Base-by-base conservation (phyloP, 2,329 filamentous ascomycete genomes). In the Monilinia laxa region DNA sequence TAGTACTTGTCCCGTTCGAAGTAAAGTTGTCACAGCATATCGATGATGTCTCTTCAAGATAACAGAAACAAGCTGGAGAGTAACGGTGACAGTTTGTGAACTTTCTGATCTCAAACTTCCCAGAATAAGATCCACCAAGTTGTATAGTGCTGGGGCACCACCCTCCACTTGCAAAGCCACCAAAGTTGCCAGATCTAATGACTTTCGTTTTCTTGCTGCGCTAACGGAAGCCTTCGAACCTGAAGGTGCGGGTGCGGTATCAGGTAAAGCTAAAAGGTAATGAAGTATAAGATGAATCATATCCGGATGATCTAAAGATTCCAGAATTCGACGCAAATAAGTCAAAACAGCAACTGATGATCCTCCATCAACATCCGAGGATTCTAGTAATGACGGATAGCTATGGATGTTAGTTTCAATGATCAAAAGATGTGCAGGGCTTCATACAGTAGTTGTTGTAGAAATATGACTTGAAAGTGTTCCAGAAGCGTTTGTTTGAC, bases 301-400 rank as follows among this genome's bases (percentile, higher is more conserved):
- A 74, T 98, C 93, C 10, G 92, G 91, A 76, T 98, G 93, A 70
- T 97, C 92, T 18, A 99, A 83, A 0, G 92, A 90, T 76, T 97
- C 93, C 7, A 99, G 84, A 65, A 98, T 96, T 53, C 91, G 90
- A 67, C 91, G 90, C 47, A 99, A 83, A 77, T 99, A 98, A 2
- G 93, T 97, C 70, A 98, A 83, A 16, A 99, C 95, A 4, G 95
- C 95, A 28, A 98, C 93, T 0, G 95, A 97, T 9, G 95, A 99
- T 64, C 95, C 95, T 71, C 94, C 95, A 78, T 98, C 94, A 51
- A 96, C 91, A 79, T 99, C 95, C 1, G 95, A 98, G 12, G 95
- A 99, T 78, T 99, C 94, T 18, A 99, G 84, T 42, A 99, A 82
- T 1, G 96, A 99, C 2, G 95, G 95, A 76, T 99, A 97, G 80